Conservation (phyloP, 2,329 filamentous ascomycete genomes). For the Hypoxylon sp. region DNA sequence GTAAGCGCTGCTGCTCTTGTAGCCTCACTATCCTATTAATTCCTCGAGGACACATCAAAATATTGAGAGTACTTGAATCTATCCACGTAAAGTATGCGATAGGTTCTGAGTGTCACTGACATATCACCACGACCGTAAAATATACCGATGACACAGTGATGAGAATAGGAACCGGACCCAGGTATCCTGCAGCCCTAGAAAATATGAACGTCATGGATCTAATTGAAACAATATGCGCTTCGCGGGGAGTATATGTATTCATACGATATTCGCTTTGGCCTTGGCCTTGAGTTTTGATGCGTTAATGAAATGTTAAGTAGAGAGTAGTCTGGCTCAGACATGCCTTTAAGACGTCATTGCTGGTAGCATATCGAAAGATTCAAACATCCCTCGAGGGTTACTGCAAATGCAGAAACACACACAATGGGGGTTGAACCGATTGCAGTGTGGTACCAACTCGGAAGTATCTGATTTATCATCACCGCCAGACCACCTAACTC, state of each 20-base stretch:
- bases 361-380: conserved; percentile 50
- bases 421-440: conserved; percentile 45
- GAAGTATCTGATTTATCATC: conserved; percentile 85
- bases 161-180: not conserved
- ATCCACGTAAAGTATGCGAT: not conserved
- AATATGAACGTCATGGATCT: not conserved
- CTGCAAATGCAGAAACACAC: conserved; percentile 65
- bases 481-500: conserved; percentile 61
- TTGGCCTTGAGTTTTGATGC: not conserved
- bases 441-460: conserved; percentile 63
- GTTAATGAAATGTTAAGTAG: not conserved
- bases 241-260: not conserved
- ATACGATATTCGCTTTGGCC: not conserved
- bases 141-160: not conserved
- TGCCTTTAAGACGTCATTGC: conserved; percentile 73
- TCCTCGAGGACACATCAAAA: not conserved
- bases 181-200: too few species aligned
- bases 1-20: conserved; percentile 5
- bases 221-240: not conserved
- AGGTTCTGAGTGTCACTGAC: not conserved
- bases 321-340: conserved; percentile 68
- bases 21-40: not conserved
- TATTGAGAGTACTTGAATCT: not conserved
- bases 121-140: not conserved
- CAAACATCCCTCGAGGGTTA: conserved; percentile 61